These are phyloP conservation scores for Trichaptum fuscoviolaceum DNA, from an alignment of 768 basidiomycete genomes.

Conservation along the genomic window DNA sequence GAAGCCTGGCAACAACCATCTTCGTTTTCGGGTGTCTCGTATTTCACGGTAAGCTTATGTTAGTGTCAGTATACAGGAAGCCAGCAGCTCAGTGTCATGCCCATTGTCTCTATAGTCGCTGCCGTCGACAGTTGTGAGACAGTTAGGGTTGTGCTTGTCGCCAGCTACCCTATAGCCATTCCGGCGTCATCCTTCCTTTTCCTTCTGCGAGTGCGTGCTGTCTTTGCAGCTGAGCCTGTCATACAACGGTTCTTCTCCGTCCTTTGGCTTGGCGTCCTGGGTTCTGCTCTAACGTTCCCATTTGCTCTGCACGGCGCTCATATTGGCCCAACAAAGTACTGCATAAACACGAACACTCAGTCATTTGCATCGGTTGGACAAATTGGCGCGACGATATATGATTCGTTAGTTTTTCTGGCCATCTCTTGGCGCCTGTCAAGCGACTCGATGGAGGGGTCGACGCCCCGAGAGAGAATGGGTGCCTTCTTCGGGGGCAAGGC, in stretches of 20 bases:
- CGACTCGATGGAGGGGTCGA: background rate
- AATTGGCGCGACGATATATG: constrained; percentile 23
- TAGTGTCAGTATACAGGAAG: too few relatives aligned
- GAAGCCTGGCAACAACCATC: constrained; percentile 16
- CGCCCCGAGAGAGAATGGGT: background rate
- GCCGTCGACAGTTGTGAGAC: background rate
- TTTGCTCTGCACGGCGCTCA: constrained; percentile 19
- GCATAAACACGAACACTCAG: constrained; percentile 23
- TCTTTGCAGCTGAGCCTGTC: constrained; percentile 22
- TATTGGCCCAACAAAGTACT: constrained; percentile 29
- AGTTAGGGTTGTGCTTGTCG: background rate
- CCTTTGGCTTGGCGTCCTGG: constrained; percentile 26
- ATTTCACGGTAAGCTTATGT: constrained; percentile 21
- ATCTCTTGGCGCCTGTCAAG: constrained; percentile 25
- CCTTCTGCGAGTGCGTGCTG: constrained; percentile 2
- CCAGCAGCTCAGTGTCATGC: constrained; percentile 8
- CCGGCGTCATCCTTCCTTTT: background rate
- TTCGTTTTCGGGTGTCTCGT: constrained; percentile 20
- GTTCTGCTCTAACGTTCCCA: constrained; percentile 21
- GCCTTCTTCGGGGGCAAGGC: constrained; percentile 1
- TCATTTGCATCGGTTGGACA: constrained; percentile 20
- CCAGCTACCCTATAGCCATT: background rate
- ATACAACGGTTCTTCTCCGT: constrained; percentile 21
- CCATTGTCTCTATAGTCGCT: constrained; percentile 15
- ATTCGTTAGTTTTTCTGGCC: constrained; percentile 31